phyloP scores from a whole-genome alignment of 805 yeast genomes.

The Schwanniomyces vanrijiae region DNA sequence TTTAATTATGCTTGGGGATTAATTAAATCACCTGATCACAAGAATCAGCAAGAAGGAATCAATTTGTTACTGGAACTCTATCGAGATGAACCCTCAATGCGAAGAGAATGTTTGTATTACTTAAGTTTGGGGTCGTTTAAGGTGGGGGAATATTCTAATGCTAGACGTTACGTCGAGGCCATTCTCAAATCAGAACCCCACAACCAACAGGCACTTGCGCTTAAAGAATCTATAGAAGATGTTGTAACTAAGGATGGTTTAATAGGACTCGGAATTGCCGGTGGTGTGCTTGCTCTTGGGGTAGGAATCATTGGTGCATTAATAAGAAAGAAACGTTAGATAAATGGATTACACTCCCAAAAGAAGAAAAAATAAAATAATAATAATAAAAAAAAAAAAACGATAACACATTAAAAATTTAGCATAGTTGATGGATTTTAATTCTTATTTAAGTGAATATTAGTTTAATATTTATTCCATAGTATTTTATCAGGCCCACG shows the following conservation, averaged over 20 bases:
- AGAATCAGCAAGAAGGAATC: slow-evolving; percentile 78
- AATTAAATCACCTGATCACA: slow-evolving; percentile 63
- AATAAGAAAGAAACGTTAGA: slow-evolving; percentile 30
- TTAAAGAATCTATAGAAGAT: slow-evolving; percentile 78
- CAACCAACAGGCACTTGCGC: slow-evolving; percentile 69
- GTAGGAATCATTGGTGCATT: slow-evolving; percentile 58
- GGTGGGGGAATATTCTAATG: slow-evolving; percentile 81
- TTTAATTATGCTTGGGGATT: slow-evolving; percentile 98
- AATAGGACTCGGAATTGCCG: slow-evolving; percentile 82
- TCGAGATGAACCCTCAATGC: slow-evolving; percentile 74
- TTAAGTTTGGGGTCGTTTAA: slow-evolving; percentile 85
- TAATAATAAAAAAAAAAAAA: too few species aligned
- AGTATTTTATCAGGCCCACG: neutral
- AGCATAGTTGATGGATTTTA: neutral
- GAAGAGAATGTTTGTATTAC: slow-evolving; percentile 89
- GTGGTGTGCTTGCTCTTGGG: slow-evolving; percentile 84
- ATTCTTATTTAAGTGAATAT: neutral
- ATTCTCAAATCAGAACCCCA: slow-evolving; percentile 79
- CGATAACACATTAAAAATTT: too few species aligned
- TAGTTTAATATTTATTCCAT: neutral
- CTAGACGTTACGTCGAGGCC: slow-evolving; percentile 81
- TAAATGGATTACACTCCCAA: too few species aligned
- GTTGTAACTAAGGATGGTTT: slow-evolving; percentile 85
- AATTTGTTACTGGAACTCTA: slow-evolving; percentile 68
- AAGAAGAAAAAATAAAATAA: too few species aligned